Evolutionary conservation across 495 filamentous ascomycete genomes (phyloP), one percentile per base, ranked within the genome.

Genomic region (Penicillium bovifimosum): DNA sequence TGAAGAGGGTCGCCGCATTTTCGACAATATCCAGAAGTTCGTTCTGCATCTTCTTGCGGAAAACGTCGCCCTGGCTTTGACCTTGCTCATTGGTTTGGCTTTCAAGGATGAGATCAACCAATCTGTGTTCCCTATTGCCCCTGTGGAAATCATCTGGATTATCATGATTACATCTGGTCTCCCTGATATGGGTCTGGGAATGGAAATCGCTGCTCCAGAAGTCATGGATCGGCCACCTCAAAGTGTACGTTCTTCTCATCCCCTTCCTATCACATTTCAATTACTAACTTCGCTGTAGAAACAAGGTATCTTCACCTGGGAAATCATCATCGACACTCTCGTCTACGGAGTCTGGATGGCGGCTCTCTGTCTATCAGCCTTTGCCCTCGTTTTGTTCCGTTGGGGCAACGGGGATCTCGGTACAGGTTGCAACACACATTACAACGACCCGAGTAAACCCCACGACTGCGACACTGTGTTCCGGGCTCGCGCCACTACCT

Each of bases 1-100:
- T 39, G 81, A 86, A 56, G 86, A 89, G 59, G 86, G 86, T 13
- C 76, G 86, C 6, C 76, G 85, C 4, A 83, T 87, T 53, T 88
- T 88, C 53, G 85, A 88, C 64, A 89, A 88, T 58, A 87, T 89
- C 53, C 84, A 89, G 67, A 88, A 87, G 70, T 88, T 87, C 64
- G 78, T 89, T 14, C 71, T 89, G 53, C 86, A 88, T 72, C 73
- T 89, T 16, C 72, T 89, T 6, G 80, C 85, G 0, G 80, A 87
- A 56, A 90, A 90, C 59, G 82, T 88, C 41, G 85, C 86, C 24
- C 79, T 88, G 51, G 86, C 85, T 7, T 71, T 74, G 35, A 85
- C 78, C 3, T 71, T 90, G 29, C 78, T 90, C 9, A 80, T 88
- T 55, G 86, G 86, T 47, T 77, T 89, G 3, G 80, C 71, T 0